Conservation (phyloP, 257 asterid genomes). For the Solanum bulbocastanum region DNA sequence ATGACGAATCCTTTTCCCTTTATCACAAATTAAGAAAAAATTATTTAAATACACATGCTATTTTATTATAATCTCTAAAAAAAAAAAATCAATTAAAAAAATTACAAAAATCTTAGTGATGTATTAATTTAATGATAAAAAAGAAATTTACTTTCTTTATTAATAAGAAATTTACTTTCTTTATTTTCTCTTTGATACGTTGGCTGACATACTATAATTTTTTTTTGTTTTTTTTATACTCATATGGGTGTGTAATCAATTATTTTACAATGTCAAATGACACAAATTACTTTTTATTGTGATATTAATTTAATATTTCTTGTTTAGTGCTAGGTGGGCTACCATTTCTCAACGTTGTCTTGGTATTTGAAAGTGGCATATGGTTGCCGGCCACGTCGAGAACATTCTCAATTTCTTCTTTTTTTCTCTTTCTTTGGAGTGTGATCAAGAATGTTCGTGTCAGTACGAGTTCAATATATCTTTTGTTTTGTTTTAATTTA, state of each 20-base stretch:
- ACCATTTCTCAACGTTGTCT: background rate
- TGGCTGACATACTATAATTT: background rate
- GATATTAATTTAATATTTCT: background rate
- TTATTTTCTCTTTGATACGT: background rate
- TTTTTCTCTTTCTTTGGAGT: background rate
- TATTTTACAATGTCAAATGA: background rate
- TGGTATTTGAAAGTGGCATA: background rate
- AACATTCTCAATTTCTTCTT: background rate
- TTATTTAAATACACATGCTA: too few relatives aligned
- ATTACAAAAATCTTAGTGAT: too few relatives aligned
- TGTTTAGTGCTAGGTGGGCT: background rate
- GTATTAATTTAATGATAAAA: too few relatives aligned
- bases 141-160: too few relatives aligned
- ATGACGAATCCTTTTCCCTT: background rate
- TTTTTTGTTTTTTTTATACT: background rate
- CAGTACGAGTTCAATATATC: too few relatives aligned
- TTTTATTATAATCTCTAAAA: too few relatives aligned
- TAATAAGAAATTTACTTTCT: background rate
- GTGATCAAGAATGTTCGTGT: rapidly evolving
- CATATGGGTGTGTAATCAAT: background rate
- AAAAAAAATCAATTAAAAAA: too few relatives aligned
- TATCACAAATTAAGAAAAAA: too few relatives aligned
- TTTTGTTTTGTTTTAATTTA: too few relatives aligned
- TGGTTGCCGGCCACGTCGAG: background rate
- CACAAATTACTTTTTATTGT: background rate